These are phyloP conservation scores for Colletotrichum phormii DNA, from an alignment of 2,329 filamentous ascomycete species.

Conservation along the genomic window DNA sequence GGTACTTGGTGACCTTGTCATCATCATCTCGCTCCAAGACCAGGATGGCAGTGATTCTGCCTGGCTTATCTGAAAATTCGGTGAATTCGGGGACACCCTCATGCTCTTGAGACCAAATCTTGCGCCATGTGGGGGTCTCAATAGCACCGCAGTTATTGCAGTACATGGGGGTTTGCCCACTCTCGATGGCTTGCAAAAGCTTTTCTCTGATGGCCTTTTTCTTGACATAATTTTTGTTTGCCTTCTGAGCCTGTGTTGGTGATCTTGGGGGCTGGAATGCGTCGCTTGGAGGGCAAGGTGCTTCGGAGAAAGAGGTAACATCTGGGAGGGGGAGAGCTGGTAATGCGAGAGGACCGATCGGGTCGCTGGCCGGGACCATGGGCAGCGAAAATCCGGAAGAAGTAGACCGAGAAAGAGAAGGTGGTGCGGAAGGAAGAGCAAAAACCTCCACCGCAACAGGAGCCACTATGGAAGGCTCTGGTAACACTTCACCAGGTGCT, in stretches of 20 bases:
- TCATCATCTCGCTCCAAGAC: constrained; percentile 71
- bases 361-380: constrained; percentile 46
- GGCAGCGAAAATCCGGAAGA: constrained; percentile 46
- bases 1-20: constrained; percentile 73
- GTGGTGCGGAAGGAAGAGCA: constrained; percentile 21
- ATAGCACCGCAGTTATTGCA: constrained; percentile 96
- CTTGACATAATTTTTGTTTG: constrained; percentile 73
- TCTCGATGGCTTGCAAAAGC: constrained; percentile 73
- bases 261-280: constrained; percentile 49
- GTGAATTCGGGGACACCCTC: constrained; percentile 77
- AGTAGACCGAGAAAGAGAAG: constrained; percentile 34
- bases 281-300: constrained; percentile 58
- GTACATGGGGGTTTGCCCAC: constrained; percentile 86
- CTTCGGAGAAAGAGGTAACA: constrained; percentile 48
- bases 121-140: constrained; percentile 95
- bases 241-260: constrained; percentile 52
- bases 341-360: constrained; percentile 48
- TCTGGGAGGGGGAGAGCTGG: constrained; percentile 40
- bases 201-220: constrained; percentile 71
- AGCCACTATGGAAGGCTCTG: constrained; percentile 3
- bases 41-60: constrained; percentile 80
- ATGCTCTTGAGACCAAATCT: constrained; percentile 85
- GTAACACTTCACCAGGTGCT: neutral
- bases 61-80: constrained; percentile 78
- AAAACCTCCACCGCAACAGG: neutral